Conservation (phyloP, 2,329 filamentous ascomycete genomes). For the Penicillium sp. region DNA sequence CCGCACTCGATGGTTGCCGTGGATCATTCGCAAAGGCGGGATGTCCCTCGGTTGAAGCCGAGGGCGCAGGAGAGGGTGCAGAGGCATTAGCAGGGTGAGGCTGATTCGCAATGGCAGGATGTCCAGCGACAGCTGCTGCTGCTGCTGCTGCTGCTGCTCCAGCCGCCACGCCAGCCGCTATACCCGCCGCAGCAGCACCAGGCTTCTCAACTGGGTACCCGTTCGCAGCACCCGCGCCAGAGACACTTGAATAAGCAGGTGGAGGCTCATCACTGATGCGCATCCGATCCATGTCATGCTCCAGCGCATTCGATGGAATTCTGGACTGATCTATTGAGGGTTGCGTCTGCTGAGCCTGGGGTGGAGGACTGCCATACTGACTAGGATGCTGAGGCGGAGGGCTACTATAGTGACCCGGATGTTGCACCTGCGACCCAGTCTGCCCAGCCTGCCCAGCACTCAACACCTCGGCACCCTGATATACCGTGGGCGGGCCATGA, state of each 20-base stretch:
- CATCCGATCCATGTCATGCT: constrained; percentile 83
- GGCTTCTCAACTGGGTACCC: constrained; percentile 80
- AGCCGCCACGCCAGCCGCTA: constrained; percentile 4
- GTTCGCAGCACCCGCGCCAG: constrained; percentile 52
- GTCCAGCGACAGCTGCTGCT: constrained; percentile 17
- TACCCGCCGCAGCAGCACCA: constrained; percentile 44
- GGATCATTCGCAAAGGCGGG: constrained; percentile 90
- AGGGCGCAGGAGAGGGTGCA: constrained; percentile 27
- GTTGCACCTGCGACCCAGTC: constrained; percentile 4
- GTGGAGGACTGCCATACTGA: constrained; percentile 25
- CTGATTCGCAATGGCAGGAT: constrained; percentile 29
- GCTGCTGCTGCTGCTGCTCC: constrained; percentile 3
- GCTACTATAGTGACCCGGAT: constrained; percentile 32
- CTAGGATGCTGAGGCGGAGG: constrained; percentile 32
- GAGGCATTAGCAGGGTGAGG: constrained; percentile 24
- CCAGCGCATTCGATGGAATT: constrained; percentile 70
- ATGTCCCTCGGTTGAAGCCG: constrained; percentile 59
- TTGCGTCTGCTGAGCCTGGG: constrained; percentile 29
- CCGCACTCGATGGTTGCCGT: constrained; percentile 49
- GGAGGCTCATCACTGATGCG: constrained; percentile 80
- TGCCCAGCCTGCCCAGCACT: constrained; percentile 37
- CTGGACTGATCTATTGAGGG: constrained; percentile 26
- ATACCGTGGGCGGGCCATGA: constrained; percentile 86
- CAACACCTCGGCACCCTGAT: constrained; percentile 80
- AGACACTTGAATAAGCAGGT: constrained; percentile 88